phyloP scores from a whole-genome alignment of 495 filamentous ascomycete genomes.

The Annulohypoxylon stygium region DNA sequence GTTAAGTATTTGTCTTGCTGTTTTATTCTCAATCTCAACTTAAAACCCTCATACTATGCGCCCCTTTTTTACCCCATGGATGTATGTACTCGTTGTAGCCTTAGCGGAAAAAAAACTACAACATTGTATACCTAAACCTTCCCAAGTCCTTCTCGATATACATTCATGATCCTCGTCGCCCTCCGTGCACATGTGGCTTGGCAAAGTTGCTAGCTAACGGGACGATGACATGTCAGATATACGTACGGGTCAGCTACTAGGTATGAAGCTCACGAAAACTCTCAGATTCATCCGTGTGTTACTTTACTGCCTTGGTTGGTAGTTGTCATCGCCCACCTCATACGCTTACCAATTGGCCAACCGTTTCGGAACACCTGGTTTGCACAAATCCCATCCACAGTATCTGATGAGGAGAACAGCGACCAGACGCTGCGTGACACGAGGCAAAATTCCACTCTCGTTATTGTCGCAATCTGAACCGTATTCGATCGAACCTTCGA shows the following conservation, averaged over 20 bases:
- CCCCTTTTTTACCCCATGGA: background rate
- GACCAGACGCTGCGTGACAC: constrained; percentile 48
- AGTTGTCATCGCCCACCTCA: constrained; percentile 40
- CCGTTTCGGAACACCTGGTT: constrained; percentile 45
- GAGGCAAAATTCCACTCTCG: constrained; percentile 44
- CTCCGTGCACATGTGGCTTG: constrained; percentile 33
- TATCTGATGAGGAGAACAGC: constrained; percentile 30
- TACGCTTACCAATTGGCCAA: constrained; percentile 46
- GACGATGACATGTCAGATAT: constrained; percentile 50
- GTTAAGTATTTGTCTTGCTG: constrained; percentile 1
- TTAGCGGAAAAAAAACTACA: background rate
- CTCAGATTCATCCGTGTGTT: constrained; percentile 35
- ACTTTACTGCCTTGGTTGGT: constrained; percentile 39
- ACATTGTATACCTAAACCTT: constrained; percentile 7
- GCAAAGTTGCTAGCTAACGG: constrained; percentile 46
- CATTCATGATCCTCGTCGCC: constrained; percentile 9
- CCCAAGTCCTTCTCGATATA: constrained; percentile 21
- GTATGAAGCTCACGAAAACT: constrained; percentile 36
- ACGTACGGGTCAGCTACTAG: constrained; percentile 22
- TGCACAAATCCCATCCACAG: constrained; percentile 39
- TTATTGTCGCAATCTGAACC: constrained; percentile 35
- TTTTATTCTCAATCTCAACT: constrained; percentile 16
- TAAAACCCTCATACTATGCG: constrained; percentile 23
- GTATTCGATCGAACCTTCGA: constrained; percentile 32
- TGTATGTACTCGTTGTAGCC: constrained; percentile 23